Percentiles rank a stretch among this genome's conserved stretches.
Conservation (phyloP, 129 eudicot genomes). For the Silybum marianum region DNA sequence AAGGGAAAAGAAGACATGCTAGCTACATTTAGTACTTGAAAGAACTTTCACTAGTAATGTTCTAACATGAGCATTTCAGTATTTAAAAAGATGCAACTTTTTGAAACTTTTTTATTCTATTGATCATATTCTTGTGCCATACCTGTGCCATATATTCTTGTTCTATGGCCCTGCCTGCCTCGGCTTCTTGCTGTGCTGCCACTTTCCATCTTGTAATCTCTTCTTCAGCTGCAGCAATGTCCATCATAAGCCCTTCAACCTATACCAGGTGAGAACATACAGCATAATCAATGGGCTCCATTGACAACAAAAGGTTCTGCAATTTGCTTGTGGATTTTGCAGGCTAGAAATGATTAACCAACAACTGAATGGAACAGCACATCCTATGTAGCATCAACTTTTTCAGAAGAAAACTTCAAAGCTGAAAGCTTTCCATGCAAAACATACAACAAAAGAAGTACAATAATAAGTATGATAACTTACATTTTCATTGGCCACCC, state of each 20-base stretch:
- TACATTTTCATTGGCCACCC: conserved; percentile 86
- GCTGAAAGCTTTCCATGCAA: background rate
- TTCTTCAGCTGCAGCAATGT: conserved; percentile 55
- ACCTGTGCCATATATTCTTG: conserved; percentile 54
- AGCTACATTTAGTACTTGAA: background rate
- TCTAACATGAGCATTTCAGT: background rate
- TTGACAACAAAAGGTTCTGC: background rate
- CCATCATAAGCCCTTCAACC: conserved; percentile 97
- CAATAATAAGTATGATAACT: conserved; percentile 8
- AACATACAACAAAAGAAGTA: background rate
- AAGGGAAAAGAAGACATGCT: background rate
- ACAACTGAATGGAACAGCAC: background rate
- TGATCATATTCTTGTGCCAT: background rate
- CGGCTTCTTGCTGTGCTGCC: conserved; percentile 39
- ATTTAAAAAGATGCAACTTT: background rate
- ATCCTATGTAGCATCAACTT: conserved; percentile 15
- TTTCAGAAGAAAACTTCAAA: conserved; percentile 1
- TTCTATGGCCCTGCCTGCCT: conserved; percentile 29
- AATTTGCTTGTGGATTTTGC: conserved; percentile 7
- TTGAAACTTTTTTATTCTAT: background rate
- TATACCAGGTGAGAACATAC: conserved; percentile 19
- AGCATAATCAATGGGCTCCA: background rate
- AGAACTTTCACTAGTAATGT: background rate
- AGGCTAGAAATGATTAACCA: background rate
- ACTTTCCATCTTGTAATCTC: conserved; percentile 43